phyloP scores from a whole-genome alignment of 176 grass and related monocot species.

The Pontederia paniculata region DNA sequence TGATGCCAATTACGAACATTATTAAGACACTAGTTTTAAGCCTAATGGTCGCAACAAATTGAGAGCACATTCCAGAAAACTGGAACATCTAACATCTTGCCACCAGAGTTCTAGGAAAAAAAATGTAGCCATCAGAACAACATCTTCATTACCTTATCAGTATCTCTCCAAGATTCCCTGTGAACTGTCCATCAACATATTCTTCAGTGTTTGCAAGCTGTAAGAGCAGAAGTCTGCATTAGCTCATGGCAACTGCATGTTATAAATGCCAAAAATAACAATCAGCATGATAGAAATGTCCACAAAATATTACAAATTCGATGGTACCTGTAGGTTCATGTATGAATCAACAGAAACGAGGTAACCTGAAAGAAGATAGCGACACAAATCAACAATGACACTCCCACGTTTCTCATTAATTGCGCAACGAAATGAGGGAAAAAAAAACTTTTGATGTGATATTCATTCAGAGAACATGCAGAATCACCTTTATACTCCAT shows the following conservation, averaged over 20 bases:
- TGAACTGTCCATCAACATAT: conserved; percentile 77
- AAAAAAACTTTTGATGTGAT: not conserved
- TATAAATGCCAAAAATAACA: not conserved
- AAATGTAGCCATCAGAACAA: no score
- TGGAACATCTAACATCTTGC: no score
- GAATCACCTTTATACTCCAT: conserved; percentile 94
- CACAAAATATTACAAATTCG: not conserved
- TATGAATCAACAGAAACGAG: conserved; percentile 91
- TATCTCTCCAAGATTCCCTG: conserved; percentile 79
- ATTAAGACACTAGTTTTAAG: no score
- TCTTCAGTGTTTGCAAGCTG: conserved; percentile 87
- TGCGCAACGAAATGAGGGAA: not conserved
- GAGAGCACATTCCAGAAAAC: no score
- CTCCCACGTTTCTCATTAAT: conserved; percentile 2
- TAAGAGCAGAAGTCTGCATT: not conserved
- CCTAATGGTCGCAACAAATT: no score
- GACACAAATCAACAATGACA: not conserved
- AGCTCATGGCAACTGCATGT: no score
- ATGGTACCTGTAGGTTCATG: conserved; percentile 83
- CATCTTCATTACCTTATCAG: conserved; percentile 47
- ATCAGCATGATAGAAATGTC: no score
- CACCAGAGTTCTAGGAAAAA: not conserved
- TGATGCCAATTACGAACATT: no score
- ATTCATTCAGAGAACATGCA: not conserved
- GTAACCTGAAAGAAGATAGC: conserved; percentile 30